phyloP scores from a whole-genome alignment of 306 rosid species.

The Inga laurina region DNA sequence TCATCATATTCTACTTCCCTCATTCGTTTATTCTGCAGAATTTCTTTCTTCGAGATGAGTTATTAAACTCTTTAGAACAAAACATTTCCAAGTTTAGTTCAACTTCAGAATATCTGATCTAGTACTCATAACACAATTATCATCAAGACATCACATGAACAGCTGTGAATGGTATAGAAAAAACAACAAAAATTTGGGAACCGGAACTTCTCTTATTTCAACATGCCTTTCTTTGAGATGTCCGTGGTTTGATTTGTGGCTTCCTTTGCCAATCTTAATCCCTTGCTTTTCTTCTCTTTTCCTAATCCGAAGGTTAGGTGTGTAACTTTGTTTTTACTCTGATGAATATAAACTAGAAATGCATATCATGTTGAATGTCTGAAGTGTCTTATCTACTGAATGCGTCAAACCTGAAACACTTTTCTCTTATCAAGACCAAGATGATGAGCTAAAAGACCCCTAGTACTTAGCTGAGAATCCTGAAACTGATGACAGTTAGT shows the following conservation, averaged over 20 bases:
- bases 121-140: neutral
- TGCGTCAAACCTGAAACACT: neutral
- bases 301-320: neutral
- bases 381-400: neutral
- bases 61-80: neutral
- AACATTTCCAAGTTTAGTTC: neutral
- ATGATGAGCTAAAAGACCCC: neutral
- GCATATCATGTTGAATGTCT: slow-evolving; percentile 1
- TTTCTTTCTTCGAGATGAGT: neutral
- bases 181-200: neutral
- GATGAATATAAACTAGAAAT: neutral
- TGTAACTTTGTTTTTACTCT: neutral
- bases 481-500: neutral
- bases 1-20: slow-evolving; percentile 11
- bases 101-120: neutral
- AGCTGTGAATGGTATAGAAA: neutral
- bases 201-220: neutral
- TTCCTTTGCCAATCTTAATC: neutral
- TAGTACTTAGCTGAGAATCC: neutral
- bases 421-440: neutral
- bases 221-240: neutral
- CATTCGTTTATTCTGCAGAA: neutral
- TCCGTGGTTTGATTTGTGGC: neutral
- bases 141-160: neutral
- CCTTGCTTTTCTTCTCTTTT: neutral